phyloP scores from a whole-genome alignment of 768 basidiomycete species.

The Mycena indigotica region DNA sequence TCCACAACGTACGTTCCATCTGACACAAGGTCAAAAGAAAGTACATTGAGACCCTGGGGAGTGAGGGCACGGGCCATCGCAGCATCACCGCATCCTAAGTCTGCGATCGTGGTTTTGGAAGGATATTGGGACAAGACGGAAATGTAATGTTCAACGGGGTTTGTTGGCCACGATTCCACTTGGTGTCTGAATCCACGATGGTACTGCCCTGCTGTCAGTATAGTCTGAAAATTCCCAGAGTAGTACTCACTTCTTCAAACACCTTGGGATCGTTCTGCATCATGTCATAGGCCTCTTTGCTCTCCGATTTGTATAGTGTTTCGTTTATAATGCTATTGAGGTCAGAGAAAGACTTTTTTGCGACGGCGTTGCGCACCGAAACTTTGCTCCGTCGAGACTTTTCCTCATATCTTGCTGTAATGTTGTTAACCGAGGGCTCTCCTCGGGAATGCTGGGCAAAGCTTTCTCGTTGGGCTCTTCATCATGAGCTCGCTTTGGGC shows the following conservation, averaged over 20 bases:
- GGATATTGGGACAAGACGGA: slow-evolving; percentile 65
- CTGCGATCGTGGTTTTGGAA: slow-evolving; percentile 73
- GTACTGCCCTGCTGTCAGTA: slow-evolving; percentile 65
- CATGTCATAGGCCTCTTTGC: slow-evolving; percentile 71
- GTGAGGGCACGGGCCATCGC: slow-evolving; percentile 75
- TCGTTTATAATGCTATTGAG: slow-evolving; percentile 83
- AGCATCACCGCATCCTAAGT: slow-evolving; percentile 96
- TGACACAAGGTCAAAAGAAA: slow-evolving; percentile 82
- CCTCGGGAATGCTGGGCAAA: slow-evolving; percentile 20
- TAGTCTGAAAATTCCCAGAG: slow-evolving; percentile 5
- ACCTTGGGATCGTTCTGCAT: slow-evolving; percentile 82
- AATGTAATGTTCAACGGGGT: slow-evolving; percentile 87
- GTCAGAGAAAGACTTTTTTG: neutral
- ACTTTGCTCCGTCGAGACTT: slow-evolving; percentile 83
- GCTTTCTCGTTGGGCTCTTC: slow-evolving; percentile 2
- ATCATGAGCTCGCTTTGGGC: slow-evolving; percentile 11
- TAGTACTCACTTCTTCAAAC: slow-evolving; percentile 72
- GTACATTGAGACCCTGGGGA: slow-evolving; percentile 65
- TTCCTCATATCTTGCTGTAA: slow-evolving; percentile 80
- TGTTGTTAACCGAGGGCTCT: slow-evolving; percentile 55
- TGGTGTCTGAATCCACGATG: slow-evolving; percentile 90
- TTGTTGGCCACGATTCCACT: slow-evolving; percentile 91
- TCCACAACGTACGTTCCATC: slow-evolving; percentile 77
- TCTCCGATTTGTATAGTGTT: slow-evolving; percentile 84
- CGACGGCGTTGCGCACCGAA: slow-evolving; percentile 54